Evolutionary conservation across 495 filamentous ascomycete species (phyloP), one percentile per base, ranked within the genome.

Genomic region (Oleoguttula mirabilis): DNA sequence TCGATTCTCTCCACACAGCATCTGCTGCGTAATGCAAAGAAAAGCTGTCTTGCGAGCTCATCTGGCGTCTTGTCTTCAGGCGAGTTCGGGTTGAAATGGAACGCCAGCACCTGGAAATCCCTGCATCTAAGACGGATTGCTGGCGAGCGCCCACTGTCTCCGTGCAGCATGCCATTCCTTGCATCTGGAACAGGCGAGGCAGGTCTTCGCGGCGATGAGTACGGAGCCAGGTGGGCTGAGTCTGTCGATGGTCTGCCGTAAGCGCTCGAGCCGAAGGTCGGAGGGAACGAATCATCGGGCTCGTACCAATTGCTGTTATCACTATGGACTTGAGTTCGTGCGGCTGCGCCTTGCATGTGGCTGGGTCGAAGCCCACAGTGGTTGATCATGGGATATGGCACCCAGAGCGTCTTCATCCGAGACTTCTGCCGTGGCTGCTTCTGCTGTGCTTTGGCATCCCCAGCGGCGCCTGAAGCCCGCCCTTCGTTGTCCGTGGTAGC

Each of bases 91-190:
- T 53, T 40, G 58, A 96, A 90, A 66, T 87, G 87, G 65, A 99
- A 86, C 51, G 84, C 84, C 34, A 93, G 74, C 57, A 88, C 94
- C 30, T 69, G 84, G 53, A 96, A 95, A 65, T 99, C 90, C 38
- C 88, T 79, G 59, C 88, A 84, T 31, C 84, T 80, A 24, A 99
- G 61, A 31, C 90, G 79, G 59, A 99, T 83, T 3, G 84, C 84
- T 6, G 90, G 88, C 80, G 47, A 36, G 70, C 43, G 77, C 75
- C 41, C 83, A 82, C 35, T 39, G 16, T 41, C 38, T 11, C 14
- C 14, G 8, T n/a, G 16, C 1, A 24, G 2, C 1, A 20, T 17
- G 10, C 21, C 17, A n/a, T 25, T 24, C 12, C 23, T 4, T n/a
- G 12, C 19, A 14, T 14, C 12, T 4, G 16, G 14, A 7, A 66